Evolutionary conservation across 306 rosid species (phyloP), one percentile per base, ranked within the genome.

Genomic region (Vigna nakashimae): DNA sequence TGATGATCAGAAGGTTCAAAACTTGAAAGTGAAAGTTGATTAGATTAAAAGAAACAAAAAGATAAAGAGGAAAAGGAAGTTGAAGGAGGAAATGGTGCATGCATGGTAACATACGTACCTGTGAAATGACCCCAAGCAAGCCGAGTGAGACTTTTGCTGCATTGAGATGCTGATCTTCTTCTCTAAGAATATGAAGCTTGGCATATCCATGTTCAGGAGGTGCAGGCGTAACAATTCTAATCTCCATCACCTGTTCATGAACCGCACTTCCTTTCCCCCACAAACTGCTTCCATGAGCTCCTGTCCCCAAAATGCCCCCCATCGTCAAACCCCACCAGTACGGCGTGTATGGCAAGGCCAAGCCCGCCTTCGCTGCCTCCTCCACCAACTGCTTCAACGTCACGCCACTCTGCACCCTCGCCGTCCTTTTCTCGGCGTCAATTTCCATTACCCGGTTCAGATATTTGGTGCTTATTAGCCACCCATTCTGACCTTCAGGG

Each of bases 141-240:
- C 98, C 98, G 14, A 93, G 86, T 6, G 98, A 89, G n/a, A 93
- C 91, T 75, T 77, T 91, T 8, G 86, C 97, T n/a, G 98, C 98
- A 28, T 87, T 67, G 12, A 93, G 83, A 24, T 86, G 82, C 73
- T 75, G 57, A 32, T 93, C 74, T 9, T 71, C 62, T 5, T 86
- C 67, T 1, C 5, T 42, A 0, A 93, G 85, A 42, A 15, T 80
- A 18, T 84, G 45, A 64, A 83, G 71, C 65, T 46, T 86, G n/a
- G 84, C 94, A 84, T 82, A 89, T 0, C 91, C 89, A 49, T 86
- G 81, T 42, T 59, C 43, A 5, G 74, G 45, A 0, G 77, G 74
- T 0, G 93, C 83, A 0, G 97, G 92, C 11, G 52, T 86, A 12
- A 91, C 91, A 18, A 93, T 82, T 24, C 76, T 68, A 26, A 93